phyloP scores from a whole-genome alignment of 345 rosid genomes.

The Trapa bicornis region DNA sequence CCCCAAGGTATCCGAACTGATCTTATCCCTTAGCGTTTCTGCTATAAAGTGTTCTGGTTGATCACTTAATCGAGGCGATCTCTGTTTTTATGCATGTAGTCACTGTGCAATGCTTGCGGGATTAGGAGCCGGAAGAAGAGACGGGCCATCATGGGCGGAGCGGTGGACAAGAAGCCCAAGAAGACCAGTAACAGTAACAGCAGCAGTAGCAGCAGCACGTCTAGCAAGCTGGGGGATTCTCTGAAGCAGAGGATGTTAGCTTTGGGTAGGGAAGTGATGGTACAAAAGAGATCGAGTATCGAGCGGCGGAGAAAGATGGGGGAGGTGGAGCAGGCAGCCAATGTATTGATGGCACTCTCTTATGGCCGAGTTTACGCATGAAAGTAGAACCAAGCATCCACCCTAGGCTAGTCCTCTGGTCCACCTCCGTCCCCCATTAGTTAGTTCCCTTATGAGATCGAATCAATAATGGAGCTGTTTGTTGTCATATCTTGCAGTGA shows the following conservation, averaged over 20 bases:
- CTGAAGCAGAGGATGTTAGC: background rate
- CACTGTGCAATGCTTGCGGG: conserved; percentile 21
- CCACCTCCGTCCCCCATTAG: no score
- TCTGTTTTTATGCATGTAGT: conserved; percentile 17
- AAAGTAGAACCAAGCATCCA: background rate
- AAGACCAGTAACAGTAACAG: background rate
- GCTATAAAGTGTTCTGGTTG: background rate
- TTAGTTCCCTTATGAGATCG: no score
- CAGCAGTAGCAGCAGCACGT: background rate
- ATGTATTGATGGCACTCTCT: no score
- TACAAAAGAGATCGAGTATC: background rate
- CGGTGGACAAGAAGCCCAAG: conserved; percentile 3
- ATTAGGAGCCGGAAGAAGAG: conserved; percentile 8
- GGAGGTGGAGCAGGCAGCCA: no score
- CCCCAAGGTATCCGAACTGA: conserved; percentile 47
- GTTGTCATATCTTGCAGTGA: no score
- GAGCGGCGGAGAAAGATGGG: no score
- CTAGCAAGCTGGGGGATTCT: background rate
- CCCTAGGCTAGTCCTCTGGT: no score
- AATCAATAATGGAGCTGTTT: no score
- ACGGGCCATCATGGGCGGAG: background rate
- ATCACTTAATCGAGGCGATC: background rate
- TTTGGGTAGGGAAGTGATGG: conserved; percentile 2
- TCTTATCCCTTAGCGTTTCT: background rate
- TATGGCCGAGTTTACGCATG: no score